Percentiles rank a stretch among this genome's conserved stretches.
phyloP scores from a whole-genome alignment of 2,329 filamentous ascomycete species.

The Ophiostoma novo-ulmi region DNA sequence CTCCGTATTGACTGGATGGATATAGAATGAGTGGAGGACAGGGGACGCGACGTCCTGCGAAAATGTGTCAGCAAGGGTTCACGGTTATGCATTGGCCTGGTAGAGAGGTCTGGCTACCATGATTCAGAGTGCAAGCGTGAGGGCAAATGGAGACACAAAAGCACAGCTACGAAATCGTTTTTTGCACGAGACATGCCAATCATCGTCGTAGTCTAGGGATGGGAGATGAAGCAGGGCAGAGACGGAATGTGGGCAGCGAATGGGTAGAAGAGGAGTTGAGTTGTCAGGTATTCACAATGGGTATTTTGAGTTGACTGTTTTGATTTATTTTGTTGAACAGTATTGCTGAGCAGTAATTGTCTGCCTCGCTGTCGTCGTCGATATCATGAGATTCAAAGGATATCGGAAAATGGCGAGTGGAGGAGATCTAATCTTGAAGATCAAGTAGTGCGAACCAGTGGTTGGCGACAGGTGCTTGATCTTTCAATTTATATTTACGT shows the following conservation, averaged over 20 bases:
- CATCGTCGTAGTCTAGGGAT: slow-evolving; percentile 4
- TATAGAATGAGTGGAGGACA: neutral
- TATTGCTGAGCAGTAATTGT: neutral
- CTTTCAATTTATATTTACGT: neutral
- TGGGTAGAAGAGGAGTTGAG: neutral
- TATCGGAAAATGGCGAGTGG: neutral
- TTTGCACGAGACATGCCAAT: neutral
- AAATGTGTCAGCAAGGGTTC: slow-evolving; percentile 2
- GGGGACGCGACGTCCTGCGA: slow-evolving; percentile 9
- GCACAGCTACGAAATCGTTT: neutral
- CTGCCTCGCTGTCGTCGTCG: neutral
- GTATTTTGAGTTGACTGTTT: neutral
- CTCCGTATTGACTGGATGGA: neutral
- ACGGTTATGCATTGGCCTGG: neutral
- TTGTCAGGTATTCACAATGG: no score
- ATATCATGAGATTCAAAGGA: neutral
- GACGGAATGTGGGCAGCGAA: slow-evolving; percentile 1
- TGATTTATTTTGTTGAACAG: no score
- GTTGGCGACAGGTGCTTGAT: neutral
- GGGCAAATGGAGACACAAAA: neutral
- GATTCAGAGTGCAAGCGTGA: neutral
- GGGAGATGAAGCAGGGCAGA: slow-evolving; percentile 10
- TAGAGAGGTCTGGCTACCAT: neutral
- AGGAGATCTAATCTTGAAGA: neutral
- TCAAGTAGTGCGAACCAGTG: neutral